phyloP scores from a whole-genome alignment of 2,329 filamentous ascomycete species.

The Ceratocystis smalleyi region DNA sequence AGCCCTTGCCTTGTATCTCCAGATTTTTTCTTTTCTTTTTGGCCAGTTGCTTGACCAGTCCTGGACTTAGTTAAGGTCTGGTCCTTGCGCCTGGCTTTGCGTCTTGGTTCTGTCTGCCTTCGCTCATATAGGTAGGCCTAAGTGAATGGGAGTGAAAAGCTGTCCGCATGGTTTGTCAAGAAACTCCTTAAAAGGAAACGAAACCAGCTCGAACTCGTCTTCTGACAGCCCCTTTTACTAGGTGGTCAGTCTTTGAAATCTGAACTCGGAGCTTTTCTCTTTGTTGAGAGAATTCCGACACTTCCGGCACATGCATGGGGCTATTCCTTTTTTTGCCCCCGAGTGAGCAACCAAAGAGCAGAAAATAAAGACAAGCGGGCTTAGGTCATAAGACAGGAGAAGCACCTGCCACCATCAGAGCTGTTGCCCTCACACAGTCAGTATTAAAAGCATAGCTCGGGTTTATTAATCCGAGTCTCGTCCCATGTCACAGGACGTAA shows the following conservation, averaged over 20 bases:
- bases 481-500: constrained; percentile 1
- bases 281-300: not conserved
- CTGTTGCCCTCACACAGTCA: not conserved
- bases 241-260: not conserved
- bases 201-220: not conserved
- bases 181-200: not conserved
- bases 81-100: not conserved
- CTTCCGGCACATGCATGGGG: not conserved
- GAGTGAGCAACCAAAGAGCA: not conserved
- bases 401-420: not conserved
- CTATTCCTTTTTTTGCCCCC: not conserved
- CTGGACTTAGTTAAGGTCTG: not conserved
- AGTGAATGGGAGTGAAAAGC: too few relatives aligned
- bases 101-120: not conserved
- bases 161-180: not conserved
- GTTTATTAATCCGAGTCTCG: constrained; percentile 11
- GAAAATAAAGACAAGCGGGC: not conserved
- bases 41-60: not conserved
- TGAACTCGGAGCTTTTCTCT: not conserved
- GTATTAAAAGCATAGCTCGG: constrained; percentile 5
- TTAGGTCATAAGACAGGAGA: not conserved
- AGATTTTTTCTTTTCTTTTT: not conserved
- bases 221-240: constrained; percentile 6
- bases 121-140: too few relatives aligned
- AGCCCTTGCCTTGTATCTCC: not conserved